Conservation (phyloP, 2,329 filamentous ascomycete genomes). For the Neonectria coccinea region DNA sequence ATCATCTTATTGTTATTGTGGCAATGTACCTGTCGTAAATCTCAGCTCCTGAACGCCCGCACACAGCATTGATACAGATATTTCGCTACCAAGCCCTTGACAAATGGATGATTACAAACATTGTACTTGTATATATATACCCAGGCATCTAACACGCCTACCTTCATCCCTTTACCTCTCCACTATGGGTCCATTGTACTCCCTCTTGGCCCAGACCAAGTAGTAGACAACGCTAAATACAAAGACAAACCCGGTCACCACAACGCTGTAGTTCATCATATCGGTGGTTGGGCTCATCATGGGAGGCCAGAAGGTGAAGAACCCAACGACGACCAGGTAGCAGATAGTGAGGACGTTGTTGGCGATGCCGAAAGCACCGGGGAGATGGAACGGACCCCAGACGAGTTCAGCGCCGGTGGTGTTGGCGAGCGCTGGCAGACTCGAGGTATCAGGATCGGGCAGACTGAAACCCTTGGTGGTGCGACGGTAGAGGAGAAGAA, state of each 20-base stretch:
- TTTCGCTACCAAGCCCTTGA: too few species aligned
- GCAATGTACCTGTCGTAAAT: too few species aligned
- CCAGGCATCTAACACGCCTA: too few species aligned
- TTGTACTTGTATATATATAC: neutral
- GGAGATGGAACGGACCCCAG: slow-evolving; percentile 69
- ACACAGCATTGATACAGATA: too few species aligned
- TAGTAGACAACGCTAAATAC: slow-evolving; percentile 63
- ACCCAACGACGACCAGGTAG: slow-evolving; percentile 66
- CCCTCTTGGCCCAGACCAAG: slow-evolving; percentile 53
- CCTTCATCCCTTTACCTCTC: slow-evolving; percentile 35
- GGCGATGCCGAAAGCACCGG: slow-evolving; percentile 61
- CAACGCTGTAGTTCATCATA: slow-evolving; percentile 61
- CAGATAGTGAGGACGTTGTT: slow-evolving; percentile 67
- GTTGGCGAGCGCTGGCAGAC: slow-evolving; percentile 46
- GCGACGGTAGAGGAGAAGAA: slow-evolving; percentile 47
- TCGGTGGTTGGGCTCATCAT: slow-evolving; percentile 44
- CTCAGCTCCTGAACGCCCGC: too few species aligned
- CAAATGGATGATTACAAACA: neutral
- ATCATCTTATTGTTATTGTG: too few species aligned
- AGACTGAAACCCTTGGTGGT: slow-evolving; percentile 43
- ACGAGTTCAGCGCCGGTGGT: slow-evolving; percentile 46
- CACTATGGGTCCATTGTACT: slow-evolving; percentile 59
- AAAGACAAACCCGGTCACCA: slow-evolving; percentile 57
- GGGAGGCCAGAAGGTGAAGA: slow-evolving; percentile 67
- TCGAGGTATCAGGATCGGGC: slow-evolving; percentile 33